Conservation (phyloP, 2,329 filamentous ascomycete genomes). For the Diaporthe amygdali region DNA sequence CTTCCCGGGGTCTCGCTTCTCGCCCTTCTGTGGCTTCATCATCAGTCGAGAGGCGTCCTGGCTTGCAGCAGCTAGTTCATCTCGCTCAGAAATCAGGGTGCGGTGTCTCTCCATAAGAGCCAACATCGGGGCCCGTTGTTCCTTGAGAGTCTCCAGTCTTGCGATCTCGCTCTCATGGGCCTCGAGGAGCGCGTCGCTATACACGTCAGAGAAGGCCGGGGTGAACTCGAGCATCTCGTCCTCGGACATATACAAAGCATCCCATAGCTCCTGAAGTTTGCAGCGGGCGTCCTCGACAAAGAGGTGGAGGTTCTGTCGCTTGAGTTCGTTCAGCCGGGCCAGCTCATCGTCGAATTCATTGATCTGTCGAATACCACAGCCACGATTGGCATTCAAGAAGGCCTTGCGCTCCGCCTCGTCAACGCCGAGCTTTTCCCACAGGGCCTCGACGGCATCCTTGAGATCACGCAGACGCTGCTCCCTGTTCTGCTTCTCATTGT, state of each 20-base stretch:
- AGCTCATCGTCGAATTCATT: slow-evolving; percentile 97
- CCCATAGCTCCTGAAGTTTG: slow-evolving; percentile 94
- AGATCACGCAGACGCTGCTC: slow-evolving; percentile 75
- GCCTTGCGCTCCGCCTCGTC: slow-evolving; percentile 82
- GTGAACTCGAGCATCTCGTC: slow-evolving; percentile 99
- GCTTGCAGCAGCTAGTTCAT: slow-evolving; percentile 87
- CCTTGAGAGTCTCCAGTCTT: slow-evolving; percentile 79
- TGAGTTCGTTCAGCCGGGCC: slow-evolving; percentile 84
- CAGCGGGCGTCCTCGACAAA: slow-evolving; percentile 95
- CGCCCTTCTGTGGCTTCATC: slow-evolving; percentile 89
- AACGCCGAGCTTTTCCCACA: slow-evolving; percentile 89
- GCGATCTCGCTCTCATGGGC: slow-evolving; percentile 92
- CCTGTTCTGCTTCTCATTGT: slow-evolving; percentile 86
- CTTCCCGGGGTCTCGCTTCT: slow-evolving; percentile 93
- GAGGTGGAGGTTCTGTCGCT: slow-evolving; percentile 91
- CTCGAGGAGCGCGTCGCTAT: slow-evolving; percentile 92
- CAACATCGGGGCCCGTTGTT: slow-evolving; percentile 86
- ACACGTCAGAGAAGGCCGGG: slow-evolving; percentile 95
- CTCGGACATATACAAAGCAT: slow-evolving; percentile 90
- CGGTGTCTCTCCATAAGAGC: slow-evolving; percentile 84
- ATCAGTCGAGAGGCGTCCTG: slow-evolving; percentile 95
- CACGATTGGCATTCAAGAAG: slow-evolving; percentile 87
- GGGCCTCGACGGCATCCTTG: slow-evolving; percentile 75
- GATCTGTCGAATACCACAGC: slow-evolving; percentile 88
- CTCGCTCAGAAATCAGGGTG: slow-evolving; percentile 80